These are phyloP conservation scores for Bryopsis sp. DNA, from an alignment of 139 green algal genomes.

Conservation along the genomic window DNA sequence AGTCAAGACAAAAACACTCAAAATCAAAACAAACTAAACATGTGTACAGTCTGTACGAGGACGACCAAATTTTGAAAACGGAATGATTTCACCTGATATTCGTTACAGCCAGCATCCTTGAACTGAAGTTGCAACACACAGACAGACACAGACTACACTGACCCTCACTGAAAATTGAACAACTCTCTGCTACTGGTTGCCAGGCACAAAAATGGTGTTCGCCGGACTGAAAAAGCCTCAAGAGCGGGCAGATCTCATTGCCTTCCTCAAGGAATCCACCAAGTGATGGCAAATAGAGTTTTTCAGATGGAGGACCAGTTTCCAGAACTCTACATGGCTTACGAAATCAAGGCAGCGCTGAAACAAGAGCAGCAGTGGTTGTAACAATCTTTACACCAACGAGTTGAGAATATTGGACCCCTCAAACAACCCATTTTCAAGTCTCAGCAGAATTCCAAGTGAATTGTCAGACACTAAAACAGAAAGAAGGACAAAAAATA, in stretches of 20 bases:
- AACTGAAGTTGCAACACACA: not conserved
- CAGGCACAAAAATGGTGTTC: conserved; percentile 99
- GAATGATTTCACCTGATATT: not conserved
- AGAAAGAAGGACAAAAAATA: too few relatives aligned
- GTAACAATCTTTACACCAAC: too few relatives aligned
- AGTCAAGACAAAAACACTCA: not conserved
- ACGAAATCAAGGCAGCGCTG: too few relatives aligned
- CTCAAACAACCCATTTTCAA: too few relatives aligned
- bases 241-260: conserved; percentile 74
- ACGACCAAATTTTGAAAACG: not conserved
- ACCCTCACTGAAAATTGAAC: not conserved
- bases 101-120: not conserved
- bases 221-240: conserved; percentile 95
- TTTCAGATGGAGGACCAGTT: too few relatives aligned
- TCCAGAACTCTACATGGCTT: too few relatives aligned
- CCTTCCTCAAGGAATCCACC: conserved; percentile 75
- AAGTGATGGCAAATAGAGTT: too few relatives aligned
- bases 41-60: not conserved
- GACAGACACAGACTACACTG: not conserved
- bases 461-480: too few relatives aligned
- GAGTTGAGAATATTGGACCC: too few relatives aligned
- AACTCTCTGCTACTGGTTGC: conserved; percentile 26
- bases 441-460: too few relatives aligned
- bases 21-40: not conserved
- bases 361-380: too few relatives aligned